phyloP scores from a whole-genome alignment of 2,329 filamentous ascomycete genomes.

The Cadophora sp. region DNA sequence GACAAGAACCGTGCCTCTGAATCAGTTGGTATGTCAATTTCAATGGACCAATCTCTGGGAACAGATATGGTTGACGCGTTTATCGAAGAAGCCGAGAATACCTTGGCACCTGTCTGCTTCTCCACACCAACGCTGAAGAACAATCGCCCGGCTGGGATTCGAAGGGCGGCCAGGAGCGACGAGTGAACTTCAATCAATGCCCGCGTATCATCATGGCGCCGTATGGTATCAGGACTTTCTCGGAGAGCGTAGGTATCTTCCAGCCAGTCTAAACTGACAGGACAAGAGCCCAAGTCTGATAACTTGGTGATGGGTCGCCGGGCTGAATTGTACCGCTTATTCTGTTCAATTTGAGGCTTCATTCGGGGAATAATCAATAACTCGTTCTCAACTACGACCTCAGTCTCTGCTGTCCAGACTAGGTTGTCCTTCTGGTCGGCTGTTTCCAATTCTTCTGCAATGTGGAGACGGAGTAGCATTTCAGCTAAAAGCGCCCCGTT shows the following conservation, averaged over 20 bases:
- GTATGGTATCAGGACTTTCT: neutral
- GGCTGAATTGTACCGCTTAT: neutral
- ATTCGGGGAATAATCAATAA: neutral
- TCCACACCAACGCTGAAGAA: neutral
- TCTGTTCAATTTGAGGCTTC: neutral
- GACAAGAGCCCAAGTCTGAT: neutral
- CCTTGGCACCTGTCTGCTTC: neutral
- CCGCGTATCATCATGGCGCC: neutral
- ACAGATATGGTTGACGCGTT: neutral
- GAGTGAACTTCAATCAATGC: neutral
- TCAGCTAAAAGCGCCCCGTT: neutral
- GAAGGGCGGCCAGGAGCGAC: neutral
- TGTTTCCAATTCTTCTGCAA: neutral
- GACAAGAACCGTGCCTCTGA: neutral
- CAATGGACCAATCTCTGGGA: neutral
- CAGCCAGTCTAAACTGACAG: neutral
- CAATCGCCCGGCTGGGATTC: neutral
- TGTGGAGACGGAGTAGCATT: neutral
- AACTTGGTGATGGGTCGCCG: neutral
- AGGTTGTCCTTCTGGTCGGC: neutral
- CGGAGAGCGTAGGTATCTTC: neutral
- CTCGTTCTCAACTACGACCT: neutral
- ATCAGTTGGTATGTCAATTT: neutral
- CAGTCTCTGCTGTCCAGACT: neutral
- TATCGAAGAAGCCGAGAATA: neutral